Conservation (phyloP, 768 basidiomycete genomes). For the Boletus subcaerulescens region DNA sequence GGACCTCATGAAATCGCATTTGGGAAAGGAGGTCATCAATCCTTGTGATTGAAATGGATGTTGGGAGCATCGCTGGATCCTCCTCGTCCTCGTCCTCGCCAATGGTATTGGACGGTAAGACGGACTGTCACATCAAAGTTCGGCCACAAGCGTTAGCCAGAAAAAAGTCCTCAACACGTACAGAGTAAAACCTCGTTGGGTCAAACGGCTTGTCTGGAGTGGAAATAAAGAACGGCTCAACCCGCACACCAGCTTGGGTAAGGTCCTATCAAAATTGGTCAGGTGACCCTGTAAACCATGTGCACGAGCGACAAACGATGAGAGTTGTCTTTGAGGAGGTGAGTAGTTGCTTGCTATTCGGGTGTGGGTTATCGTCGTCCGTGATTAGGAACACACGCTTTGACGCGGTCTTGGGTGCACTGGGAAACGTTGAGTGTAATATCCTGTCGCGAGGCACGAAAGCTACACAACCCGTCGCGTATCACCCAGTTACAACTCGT, state of each 20-base stretch:
- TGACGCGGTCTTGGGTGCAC: constrained; percentile 84
- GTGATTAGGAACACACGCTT: constrained; percentile 94
- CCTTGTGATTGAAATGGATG: constrained; percentile 72
- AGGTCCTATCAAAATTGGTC: constrained; percentile 57
- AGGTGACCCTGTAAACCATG: background rate
- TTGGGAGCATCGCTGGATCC: constrained; percentile 54
- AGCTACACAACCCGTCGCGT: constrained; percentile 65
- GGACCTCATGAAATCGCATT: constrained; percentile 78
- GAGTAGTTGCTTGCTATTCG: constrained; percentile 54
- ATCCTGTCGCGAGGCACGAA: constrained; percentile 14
- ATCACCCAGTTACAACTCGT: constrained; percentile 88
- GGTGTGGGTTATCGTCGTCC: constrained; percentile 53
- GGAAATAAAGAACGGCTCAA: constrained; percentile 90
- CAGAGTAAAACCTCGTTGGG: constrained; percentile 73
- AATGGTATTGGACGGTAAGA: constrained; percentile 53
- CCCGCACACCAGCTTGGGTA: constrained; percentile 67
- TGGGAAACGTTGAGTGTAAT: constrained; percentile 27
- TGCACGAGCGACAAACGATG: constrained; percentile 42
- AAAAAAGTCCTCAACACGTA: constrained; percentile 33
- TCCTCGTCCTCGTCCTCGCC: constrained; percentile 43
- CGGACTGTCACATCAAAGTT: constrained; percentile 41
- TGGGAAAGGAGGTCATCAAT: constrained; percentile 75
- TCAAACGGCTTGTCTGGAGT: constrained; percentile 67
- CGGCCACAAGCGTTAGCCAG: background rate
- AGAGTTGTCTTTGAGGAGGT: constrained; percentile 73